phyloP scores from a whole-genome alignment of 495 filamentous ascomycete species.

The Parathielavia hyrcaniae region DNA sequence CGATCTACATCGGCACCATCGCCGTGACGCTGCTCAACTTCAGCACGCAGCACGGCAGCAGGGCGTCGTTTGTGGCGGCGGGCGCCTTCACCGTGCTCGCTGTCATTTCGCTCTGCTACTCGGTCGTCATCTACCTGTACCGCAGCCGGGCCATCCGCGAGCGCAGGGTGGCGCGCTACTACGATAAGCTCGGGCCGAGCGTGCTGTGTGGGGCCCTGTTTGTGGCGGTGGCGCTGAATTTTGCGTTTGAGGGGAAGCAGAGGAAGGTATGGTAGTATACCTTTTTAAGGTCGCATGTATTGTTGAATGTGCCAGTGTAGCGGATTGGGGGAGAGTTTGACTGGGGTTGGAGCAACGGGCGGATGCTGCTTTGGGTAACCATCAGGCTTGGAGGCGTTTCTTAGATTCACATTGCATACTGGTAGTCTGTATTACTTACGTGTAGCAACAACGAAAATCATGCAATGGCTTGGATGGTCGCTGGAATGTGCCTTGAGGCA shows the following conservation, averaged over 20 bases:
- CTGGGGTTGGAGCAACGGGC: background rate
- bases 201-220: conserved; percentile 70
- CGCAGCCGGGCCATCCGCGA: conserved; percentile 75
- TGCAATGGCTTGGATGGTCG: background rate
- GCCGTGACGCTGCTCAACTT: conserved; percentile 92
- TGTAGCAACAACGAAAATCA: background rate
- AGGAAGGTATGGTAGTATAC: conserved; percentile 38
- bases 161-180: conserved; percentile 76
- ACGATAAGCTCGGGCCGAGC: conserved; percentile 81
- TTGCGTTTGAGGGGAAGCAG: conserved; percentile 53
- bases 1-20: conserved; percentile 86
- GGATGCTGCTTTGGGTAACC: conserved; percentile 1
- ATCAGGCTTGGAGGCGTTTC: background rate
- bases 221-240: conserved; percentile 67
- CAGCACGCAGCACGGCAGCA: conserved; percentile 38
- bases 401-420: background rate
- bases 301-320: background rate
- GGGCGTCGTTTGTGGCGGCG: conserved; percentile 57
- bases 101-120: conserved; percentile 66
- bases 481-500: conserved; percentile 1
- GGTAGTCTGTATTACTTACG: conserved; percentile 9
- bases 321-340: background rate
- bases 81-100: conserved; percentile 79
- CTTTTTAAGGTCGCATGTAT: too few relatives aligned
- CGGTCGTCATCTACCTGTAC: conserved; percentile 76